Evolutionary conservation across 768 basidiomycete species (phyloP).

Genomic region (Leccinum aurantiacum): DNA sequence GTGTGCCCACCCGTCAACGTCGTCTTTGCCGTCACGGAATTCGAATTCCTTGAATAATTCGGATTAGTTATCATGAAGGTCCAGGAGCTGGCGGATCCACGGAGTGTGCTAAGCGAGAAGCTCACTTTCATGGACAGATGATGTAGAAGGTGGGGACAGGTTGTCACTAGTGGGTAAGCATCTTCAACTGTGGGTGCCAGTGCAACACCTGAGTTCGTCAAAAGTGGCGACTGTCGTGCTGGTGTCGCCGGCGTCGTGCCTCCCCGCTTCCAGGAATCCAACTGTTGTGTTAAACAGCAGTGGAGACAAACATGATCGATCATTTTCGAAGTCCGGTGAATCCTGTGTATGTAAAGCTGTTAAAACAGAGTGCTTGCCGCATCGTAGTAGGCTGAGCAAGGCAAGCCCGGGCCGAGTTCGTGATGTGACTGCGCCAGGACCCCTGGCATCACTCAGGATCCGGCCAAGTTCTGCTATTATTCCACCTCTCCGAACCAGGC

Average conservation of each 20-base stretch:
- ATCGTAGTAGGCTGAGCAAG: not conserved
- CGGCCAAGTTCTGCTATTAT: too few relatives aligned
- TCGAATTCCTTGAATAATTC: not conserved
- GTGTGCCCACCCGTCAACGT: slow-evolving; percentile 42
- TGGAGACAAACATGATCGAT: slow-evolving; percentile 9
- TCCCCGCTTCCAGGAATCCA: too few relatives aligned
- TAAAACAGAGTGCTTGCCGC: not conserved
- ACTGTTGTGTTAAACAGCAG: not conserved
- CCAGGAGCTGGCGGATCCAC: slow-evolving; percentile 13
- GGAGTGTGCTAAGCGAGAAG: slow-evolving; percentile 43
- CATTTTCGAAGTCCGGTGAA: not conserved
- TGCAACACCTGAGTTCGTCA: not conserved
- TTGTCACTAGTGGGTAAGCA: not conserved
- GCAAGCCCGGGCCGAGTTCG: too few relatives aligned
- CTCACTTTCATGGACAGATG: slow-evolving; percentile 43
- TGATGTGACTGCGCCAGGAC: not conserved
- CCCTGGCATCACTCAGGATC: too few relatives aligned
- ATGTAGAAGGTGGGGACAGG: slow-evolving; percentile 19
- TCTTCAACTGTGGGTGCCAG: too few relatives aligned
- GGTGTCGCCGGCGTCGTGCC: not conserved
- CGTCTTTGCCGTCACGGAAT: slow-evolving; percentile 29
- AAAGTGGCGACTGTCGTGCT: not conserved
- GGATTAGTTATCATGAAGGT: slow-evolving; percentile 27
- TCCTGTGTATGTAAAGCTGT: not conserved
- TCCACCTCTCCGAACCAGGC: not conserved